These are phyloP conservation scores for Puccinia triticina DNA, from an alignment of 1,284 basidiomycete genomes.

Conservation along the genomic window DNA sequence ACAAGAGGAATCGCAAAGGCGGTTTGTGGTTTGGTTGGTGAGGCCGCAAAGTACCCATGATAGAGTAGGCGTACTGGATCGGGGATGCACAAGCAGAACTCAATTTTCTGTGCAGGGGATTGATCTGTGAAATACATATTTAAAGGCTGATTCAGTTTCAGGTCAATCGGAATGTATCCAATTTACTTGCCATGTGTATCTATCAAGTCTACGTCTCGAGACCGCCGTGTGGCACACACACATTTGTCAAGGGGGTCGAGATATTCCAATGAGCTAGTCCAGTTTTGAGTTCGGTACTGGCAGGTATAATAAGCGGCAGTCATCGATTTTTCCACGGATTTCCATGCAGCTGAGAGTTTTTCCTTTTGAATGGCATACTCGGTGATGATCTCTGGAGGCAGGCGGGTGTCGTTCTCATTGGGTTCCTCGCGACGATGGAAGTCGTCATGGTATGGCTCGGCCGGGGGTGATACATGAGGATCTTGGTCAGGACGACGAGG, in stretches of 20 bases:
- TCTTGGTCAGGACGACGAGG: too few relatives aligned
- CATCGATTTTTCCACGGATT: neutral
- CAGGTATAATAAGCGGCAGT: neutral
- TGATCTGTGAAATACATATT: too few relatives aligned
- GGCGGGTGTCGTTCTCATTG: too few relatives aligned
- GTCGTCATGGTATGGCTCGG: too few relatives aligned
- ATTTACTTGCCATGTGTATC: neutral
- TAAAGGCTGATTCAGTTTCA: too few relatives aligned
- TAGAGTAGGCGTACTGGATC: neutral
- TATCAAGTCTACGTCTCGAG: neutral
- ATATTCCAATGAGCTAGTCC: neutral
- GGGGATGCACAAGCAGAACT: conserved; percentile 12
- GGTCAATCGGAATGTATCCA: too few relatives aligned
- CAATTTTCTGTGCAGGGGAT: neutral
- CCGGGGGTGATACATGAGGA: too few relatives aligned
- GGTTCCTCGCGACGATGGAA: too few relatives aligned
- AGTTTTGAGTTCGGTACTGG: neutral
- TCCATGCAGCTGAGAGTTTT: neutral
- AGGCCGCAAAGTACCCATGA: conserved; percentile 13
- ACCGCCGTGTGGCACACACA: neutral
- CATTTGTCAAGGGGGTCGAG: neutral
- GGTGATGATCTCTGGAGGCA: neutral
- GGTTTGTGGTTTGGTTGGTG: neutral
- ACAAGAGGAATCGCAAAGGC: conserved; percentile 19
- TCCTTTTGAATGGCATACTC: neutral